Percentiles rank a stretch among this genome's conserved stretches.
phyloP scores from a whole-genome alignment of 345 rosid species.

The Theobroma cacao region DNA sequence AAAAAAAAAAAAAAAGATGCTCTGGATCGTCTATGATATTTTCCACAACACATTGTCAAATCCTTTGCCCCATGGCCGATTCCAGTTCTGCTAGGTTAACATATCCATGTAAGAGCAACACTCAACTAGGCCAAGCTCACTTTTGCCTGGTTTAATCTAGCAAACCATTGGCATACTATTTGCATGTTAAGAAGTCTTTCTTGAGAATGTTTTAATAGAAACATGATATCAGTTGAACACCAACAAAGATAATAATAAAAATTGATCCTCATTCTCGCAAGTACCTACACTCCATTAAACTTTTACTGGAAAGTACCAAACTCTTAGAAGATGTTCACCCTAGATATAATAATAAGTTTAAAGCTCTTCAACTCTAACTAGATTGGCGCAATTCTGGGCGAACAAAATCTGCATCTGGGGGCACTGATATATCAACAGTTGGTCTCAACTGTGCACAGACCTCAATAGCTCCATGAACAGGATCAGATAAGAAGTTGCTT shows the following conservation, averaged over 20 bases:
- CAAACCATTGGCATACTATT: too few species aligned
- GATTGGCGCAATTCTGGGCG: conserved; percentile 45
- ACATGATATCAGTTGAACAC: too few species aligned
- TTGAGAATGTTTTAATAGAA: too few species aligned
- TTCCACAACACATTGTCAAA: not conserved
- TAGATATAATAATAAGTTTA: not conserved
- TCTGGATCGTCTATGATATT: too few species aligned
- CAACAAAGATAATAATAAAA: not conserved
- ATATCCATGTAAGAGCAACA: too few species aligned
- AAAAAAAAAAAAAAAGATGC: not conserved
- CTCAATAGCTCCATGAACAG: conserved; percentile 71
- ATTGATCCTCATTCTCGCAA: not conserved
- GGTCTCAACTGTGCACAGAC: conserved; percentile 91
- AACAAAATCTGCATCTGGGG: conserved; percentile 49
- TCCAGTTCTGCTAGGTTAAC: too few species aligned
- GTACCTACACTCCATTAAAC: not conserved
- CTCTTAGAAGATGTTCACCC: not conserved
- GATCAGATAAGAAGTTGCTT: conserved; percentile 43
- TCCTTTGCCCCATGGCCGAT: not conserved
- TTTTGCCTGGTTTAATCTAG: too few species aligned
- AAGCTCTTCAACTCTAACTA: conserved; percentile 2
- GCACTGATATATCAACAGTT: conserved; percentile 66
- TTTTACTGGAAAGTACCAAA: not conserved
- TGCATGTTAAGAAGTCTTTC: too few species aligned
- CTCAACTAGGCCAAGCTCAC: too few species aligned